phyloP scores from a whole-genome alignment of 2,329 filamentous ascomycete species.

The Seiridium cupressi region DNA sequence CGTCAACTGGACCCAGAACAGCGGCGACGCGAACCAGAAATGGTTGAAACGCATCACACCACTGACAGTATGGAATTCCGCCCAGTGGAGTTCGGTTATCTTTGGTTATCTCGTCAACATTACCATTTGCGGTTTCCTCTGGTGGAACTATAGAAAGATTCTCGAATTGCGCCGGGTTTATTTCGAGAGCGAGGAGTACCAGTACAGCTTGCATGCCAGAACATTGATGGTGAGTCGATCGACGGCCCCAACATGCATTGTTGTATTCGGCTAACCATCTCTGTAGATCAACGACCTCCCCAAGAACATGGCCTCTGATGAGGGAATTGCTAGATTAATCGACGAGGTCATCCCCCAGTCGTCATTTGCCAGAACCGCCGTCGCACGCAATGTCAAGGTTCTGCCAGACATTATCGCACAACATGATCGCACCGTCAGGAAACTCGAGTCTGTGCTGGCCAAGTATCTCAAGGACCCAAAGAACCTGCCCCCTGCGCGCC shows the following conservation, averaged over 20 bases:
- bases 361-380: slow-evolving; percentile 74
- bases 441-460: slow-evolving; percentile 79
- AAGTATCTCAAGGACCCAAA: slow-evolving; percentile 89
- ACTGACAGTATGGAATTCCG: slow-evolving; percentile 46
- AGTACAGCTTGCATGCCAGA: slow-evolving; percentile 77
- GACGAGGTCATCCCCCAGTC: slow-evolving; percentile 77
- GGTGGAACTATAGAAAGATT: slow-evolving; percentile 84
- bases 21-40: slow-evolving; percentile 28
- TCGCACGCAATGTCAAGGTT: slow-evolving; percentile 90
- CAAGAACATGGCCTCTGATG: slow-evolving; percentile 72
- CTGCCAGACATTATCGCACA: slow-evolving; percentile 82
- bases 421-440: slow-evolving; percentile 76
- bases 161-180: slow-evolving; percentile 70
- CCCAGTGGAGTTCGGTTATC: slow-evolving; percentile 59
- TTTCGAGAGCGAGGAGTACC: slow-evolving; percentile 84
- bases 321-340: slow-evolving; percentile 81
- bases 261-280: slow-evolving; percentile 31
- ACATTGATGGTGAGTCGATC: slow-evolving; percentile 57
- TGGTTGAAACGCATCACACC: slow-evolving; percentile 63
- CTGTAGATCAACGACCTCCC: slow-evolving; percentile 81
- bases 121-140: slow-evolving; percentile 78
- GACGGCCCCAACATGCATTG: too few species aligned
- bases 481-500: slow-evolving; percentile 72
- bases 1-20: slow-evolving; percentile 63
- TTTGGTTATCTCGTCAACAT: slow-evolving; percentile 67